phyloP scores from a whole-genome alignment of 2,329 filamentous ascomycete species.

The Penicillium sp. region DNA sequence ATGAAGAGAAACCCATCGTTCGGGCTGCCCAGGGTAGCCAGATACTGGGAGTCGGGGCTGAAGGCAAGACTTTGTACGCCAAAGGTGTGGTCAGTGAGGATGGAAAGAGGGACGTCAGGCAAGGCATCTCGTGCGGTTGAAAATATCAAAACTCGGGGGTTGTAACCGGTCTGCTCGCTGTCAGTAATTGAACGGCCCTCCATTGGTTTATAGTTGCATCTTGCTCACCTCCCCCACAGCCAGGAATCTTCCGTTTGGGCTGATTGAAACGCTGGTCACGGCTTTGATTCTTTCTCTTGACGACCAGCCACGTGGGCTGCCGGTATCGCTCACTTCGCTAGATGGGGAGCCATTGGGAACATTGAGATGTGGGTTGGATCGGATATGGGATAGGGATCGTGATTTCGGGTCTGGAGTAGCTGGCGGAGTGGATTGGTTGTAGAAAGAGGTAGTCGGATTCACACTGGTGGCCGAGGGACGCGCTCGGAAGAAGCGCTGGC shows the following conservation, averaged over 20 bases:
- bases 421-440: conserved; percentile 60
- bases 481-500: conserved; percentile 89
- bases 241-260: conserved; percentile 81
- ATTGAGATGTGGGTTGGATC: conserved; percentile 52
- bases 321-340: conserved; percentile 62
- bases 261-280: conserved; percentile 87
- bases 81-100: conserved; percentile 85
- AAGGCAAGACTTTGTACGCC: conserved; percentile 89
- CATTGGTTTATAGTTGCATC: background rate
- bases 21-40: conserved; percentile 83
- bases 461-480: conserved; percentile 71
- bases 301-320: conserved; percentile 74
- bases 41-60: conserved; percentile 81
- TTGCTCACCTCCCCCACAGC: conserved; percentile 79
- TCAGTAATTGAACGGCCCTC: conserved; percentile 29
- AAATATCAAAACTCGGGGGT: conserved; percentile 88
- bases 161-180: conserved; percentile 74
- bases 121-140: conserved; percentile 75
- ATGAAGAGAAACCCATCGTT: conserved; percentile 95
- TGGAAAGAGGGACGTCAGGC: conserved; percentile 79
- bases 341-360: conserved; percentile 52
- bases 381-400: conserved; percentile 61
- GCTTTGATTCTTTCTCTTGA: conserved; percentile 93
- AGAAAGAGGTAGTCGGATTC: conserved; percentile 61
- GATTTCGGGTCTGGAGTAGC: conserved; percentile 60